A percentile compares a stretch with the other conserved stretches of the same genome.
phyloP scores from a whole-genome alignment of 73 alveolate species.

The Tetrahymena thermophila region DNA sequence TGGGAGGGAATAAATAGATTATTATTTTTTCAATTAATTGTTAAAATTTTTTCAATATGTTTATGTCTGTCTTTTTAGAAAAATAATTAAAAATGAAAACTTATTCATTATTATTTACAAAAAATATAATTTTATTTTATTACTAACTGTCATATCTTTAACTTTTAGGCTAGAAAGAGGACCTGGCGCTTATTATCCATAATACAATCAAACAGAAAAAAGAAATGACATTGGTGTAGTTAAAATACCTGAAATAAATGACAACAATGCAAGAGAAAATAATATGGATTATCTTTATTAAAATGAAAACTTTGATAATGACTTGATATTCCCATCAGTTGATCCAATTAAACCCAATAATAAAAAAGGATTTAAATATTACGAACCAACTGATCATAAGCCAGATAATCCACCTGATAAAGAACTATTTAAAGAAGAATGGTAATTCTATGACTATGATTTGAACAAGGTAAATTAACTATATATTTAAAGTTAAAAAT shows the following conservation, averaged over 20 bases:
- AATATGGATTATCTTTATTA: constrained; percentile 35
- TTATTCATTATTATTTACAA: no score
- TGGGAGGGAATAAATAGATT: no score
- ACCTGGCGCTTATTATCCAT: constrained; percentile 60
- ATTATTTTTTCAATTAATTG: no score
- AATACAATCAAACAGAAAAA: constrained; percentile 49
- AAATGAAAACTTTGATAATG: constrained; percentile 49
- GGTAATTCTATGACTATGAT: constrained; percentile 60
- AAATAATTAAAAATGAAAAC: no score
- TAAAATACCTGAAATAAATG: constrained; percentile 20
- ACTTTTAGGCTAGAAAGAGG: constrained; percentile 18
- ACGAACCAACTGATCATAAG: constrained; percentile 49
- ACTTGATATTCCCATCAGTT: constrained; percentile 50
- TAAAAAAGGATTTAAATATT: constrained; percentile 35
- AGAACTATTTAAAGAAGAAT: constrained; percentile 47
- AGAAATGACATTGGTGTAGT: constrained; percentile 47
- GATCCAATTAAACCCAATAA: constrained; percentile 57
- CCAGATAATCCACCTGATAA: constrained; percentile 61
- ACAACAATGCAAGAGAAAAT: constrained; percentile 20
- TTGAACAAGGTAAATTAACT: constrained; percentile 42
- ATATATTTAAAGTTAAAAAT: no score
- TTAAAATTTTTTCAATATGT: no score
- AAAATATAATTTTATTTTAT: no score
- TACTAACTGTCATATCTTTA: neutral
- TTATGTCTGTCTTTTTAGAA: no score